Conservation (phyloP, 257 asterid genomes). For the Coffea eugenioides region DNA sequence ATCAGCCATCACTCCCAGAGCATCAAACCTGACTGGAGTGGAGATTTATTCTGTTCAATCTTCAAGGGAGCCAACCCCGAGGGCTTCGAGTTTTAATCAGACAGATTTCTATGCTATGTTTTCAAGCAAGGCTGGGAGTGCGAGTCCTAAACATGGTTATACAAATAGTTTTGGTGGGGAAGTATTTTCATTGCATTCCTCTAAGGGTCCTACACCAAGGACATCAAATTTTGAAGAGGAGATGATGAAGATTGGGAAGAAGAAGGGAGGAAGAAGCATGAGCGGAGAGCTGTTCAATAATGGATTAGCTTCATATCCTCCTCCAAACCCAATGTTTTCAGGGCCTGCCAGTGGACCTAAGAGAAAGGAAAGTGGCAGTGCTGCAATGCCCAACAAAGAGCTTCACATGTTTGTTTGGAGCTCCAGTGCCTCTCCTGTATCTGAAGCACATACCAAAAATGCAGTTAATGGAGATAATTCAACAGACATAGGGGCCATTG, state of each 20-base stretch:
- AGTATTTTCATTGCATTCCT: conserved; percentile 63
- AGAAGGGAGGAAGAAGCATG: conserved; percentile 60
- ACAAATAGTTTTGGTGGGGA: conserved; percentile 62
- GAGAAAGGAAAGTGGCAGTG: conserved; percentile 53
- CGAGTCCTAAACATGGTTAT: conserved; percentile 74
- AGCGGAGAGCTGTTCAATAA: conserved; percentile 65
- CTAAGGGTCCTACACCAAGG: conserved; percentile 80
- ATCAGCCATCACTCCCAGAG: conserved; percentile 61
- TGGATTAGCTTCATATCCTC: conserved; percentile 49
- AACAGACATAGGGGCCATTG: conserved; percentile 39
- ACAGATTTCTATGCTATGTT: conserved; percentile 91
- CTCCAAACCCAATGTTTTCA: conserved; percentile 76
- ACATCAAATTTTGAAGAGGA: conserved; percentile 90
- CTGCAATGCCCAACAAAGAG: conserved; percentile 49
- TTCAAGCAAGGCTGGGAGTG: conserved; percentile 50
- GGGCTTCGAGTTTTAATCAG: conserved; percentile 83
- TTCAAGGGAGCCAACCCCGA: conserved; percentile 79
- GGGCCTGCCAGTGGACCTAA: conserved; percentile 30
- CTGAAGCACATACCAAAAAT: conserved; percentile 62
- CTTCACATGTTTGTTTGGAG: conserved; percentile 96
- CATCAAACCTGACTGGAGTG: conserved; percentile 77
- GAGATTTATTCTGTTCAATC: conserved; percentile 93
- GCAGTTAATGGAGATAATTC: conserved; percentile 51
- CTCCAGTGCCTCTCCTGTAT: conserved; percentile 88
- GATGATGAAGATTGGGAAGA: conserved; percentile 55